These are phyloP conservation scores for Cercospora sp. DNA, from an alignment of 2,329 filamentous ascomycete genomes.

Conservation along the genomic window DNA sequence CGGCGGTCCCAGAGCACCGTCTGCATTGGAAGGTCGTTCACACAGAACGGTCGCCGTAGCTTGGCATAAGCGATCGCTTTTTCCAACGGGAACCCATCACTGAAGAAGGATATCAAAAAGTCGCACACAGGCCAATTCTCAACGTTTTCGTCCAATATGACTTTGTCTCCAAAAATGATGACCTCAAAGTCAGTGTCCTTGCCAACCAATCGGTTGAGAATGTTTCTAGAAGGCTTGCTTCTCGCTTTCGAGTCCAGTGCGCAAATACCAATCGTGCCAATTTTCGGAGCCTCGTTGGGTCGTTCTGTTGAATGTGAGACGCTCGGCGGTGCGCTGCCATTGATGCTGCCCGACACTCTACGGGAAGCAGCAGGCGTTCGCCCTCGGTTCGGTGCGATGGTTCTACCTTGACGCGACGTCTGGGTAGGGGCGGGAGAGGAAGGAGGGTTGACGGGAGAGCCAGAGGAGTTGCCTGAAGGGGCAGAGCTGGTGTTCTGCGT, in stretches of 20 bases:
- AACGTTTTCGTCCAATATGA: slow-evolving; percentile 93
- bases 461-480: slow-evolving; percentile 75
- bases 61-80: slow-evolving; percentile 96
- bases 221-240: slow-evolving; percentile 95
- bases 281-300: slow-evolving; percentile 53
- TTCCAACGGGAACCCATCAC: slow-evolving; percentile 92
- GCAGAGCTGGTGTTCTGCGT: slow-evolving; percentile 29
- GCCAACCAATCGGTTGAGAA: slow-evolving; percentile 85
- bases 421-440: slow-evolving; percentile 43
- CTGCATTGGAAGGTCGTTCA: slow-evolving; percentile 97
- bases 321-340: slow-evolving; percentile 65
- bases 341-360: slow-evolving; percentile 60
- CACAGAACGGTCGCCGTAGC: slow-evolving; percentile 90
- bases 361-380: slow-evolving; percentile 60
- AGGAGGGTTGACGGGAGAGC: slow-evolving; percentile 74
- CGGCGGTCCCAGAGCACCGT: slow-evolving; percentile 95
- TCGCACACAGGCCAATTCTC: slow-evolving; percentile 97
- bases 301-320: slow-evolving; percentile 76
- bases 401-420: slow-evolving; percentile 27
- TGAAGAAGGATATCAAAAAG: slow-evolving; percentile 97
- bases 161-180: slow-evolving; percentile 97
- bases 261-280: slow-evolving; percentile 83
- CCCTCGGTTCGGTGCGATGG: slow-evolving; percentile 40
- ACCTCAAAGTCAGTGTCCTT: slow-evolving; percentile 95
- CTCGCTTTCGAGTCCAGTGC: slow-evolving; percentile 93